Conservation (phyloP, 176 grass and related monocot species). For the Secale cereale region DNA sequence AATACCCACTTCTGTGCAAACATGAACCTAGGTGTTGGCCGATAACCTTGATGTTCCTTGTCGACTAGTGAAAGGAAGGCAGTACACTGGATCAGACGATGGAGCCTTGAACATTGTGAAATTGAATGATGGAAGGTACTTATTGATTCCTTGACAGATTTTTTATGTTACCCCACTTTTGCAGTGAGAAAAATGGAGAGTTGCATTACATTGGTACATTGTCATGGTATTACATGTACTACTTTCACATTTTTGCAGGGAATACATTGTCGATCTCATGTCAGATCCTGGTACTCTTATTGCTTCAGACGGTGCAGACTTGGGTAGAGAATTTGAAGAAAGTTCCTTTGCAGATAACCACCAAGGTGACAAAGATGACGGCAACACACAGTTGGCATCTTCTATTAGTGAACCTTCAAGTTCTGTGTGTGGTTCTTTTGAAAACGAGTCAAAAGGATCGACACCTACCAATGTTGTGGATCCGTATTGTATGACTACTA, state of each 20-base stretch:
- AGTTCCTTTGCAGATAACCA: constrained; percentile 38
- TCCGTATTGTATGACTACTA: constrained; percentile 19
- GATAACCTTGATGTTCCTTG: constrained; percentile 80
- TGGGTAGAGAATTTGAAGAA: constrained; percentile 61
- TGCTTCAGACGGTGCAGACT: constrained; percentile 67
- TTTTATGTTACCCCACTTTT: neutral
- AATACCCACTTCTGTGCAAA: constrained; percentile 24
- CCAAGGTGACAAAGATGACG: constrained; percentile 42
- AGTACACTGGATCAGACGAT: constrained; percentile 95
- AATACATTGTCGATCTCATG: constrained; percentile 97
- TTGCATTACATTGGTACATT: constrained; percentile 15
- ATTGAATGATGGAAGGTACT: constrained; percentile 97
- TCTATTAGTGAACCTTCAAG: constrained; percentile 53
- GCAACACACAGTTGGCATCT: constrained; percentile 36
- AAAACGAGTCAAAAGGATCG: constrained; percentile 36
- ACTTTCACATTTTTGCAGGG: constrained; percentile 53
- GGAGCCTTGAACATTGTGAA: constrained; percentile 90
- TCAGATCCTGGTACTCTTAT: constrained; percentile 91
- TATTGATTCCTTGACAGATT: neutral
- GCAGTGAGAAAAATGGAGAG: neutral
- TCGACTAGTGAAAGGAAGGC: constrained; percentile 83
- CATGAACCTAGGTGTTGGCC: constrained; percentile 68
- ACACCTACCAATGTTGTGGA: constrained; percentile 23
- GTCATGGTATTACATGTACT: neutral
- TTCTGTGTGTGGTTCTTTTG: constrained; percentile 41